Base-by-base conservation (phyloP, 306 rosid genomes). In the Cucumis hystrix region DNA sequence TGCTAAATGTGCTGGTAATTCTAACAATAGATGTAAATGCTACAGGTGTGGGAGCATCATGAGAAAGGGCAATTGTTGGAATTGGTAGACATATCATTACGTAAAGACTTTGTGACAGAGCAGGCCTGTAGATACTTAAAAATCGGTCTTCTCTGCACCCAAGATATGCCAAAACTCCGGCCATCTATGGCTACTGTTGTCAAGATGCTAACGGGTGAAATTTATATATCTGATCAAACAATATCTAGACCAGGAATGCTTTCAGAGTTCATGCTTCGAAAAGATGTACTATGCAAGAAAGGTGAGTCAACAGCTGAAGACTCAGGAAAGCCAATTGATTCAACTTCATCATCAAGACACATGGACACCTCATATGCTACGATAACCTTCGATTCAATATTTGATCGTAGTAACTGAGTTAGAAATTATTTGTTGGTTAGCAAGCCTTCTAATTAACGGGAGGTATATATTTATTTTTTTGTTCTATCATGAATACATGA, bases 61-160 rank as follows among this genome's bases (percentile, higher is more conserved):
- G 89, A 88, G 87, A 76, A 40, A 30, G 91, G 90, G 47, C 84
- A 88, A 67, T 80, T 92, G 63, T 84, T 60, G 81, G 84, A 83
- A 55, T 83, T 92, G 80, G 82, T 88, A 10, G 93, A 92, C 80
- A 10, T 84, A 59, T 80, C 67, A 21, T 62, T 85, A 39, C 65
- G 17, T 4, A 82, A 78, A 12, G 88, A 82, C 57, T 72, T 84
- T 33, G 57, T 82, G 18, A 54, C 83, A 10, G 88, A 85, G 80
- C 93, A 91, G 87, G 95, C 91, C 47, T 77, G 87, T 76, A 78
- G 78, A 79, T 91, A 81, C 76, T 80, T 88, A 37, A 91, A 87
- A 85, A 83, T 93, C 41, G 87, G 92, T 81, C 96, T 93, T 49
- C 87, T 88, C 58, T 93, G 98, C 93, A 87, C 91, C 10, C 98